Percentiles rank a stretch among this genome's conserved stretches.
These are phyloP conservation scores for Fonsecaea monophora DNA, from an alignment of 2,329 filamentous ascomycete species.

Conservation along the genomic window DNA sequence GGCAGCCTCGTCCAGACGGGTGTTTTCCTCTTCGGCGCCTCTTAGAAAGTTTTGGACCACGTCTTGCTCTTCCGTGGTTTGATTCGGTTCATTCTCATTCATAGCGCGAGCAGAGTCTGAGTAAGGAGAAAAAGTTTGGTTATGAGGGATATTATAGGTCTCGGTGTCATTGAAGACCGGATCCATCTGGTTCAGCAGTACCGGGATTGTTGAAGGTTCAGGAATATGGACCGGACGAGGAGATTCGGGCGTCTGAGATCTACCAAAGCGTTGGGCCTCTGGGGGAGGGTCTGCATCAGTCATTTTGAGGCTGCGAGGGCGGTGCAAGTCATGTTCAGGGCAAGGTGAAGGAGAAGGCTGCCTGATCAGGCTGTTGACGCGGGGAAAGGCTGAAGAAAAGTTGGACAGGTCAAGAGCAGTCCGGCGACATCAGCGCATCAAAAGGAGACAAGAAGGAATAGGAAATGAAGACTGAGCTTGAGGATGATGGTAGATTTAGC, in stretches of 20 bases:
- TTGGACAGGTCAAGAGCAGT: conserved; percentile 22
- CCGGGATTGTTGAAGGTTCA: conserved; percentile 71
- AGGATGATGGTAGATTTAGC: not conserved
- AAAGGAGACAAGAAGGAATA: conserved; percentile 16
- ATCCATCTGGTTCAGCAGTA: conserved; percentile 75
- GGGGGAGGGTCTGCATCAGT: conserved; percentile 38
- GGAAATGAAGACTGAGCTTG: conserved; percentile 18
- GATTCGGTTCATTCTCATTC: conserved; percentile 26
- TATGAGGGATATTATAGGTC: conserved; percentile 58
- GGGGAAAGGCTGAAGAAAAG: conserved; percentile 25
- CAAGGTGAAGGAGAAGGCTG: conserved; percentile 28
- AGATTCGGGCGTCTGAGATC: conserved; percentile 72
- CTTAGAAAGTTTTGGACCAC: conserved; percentile 39
- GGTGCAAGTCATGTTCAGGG: conserved; percentile 32
- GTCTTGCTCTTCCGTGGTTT: conserved; percentile 42
- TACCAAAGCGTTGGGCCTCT: conserved; percentile 60
- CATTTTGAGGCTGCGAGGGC: conserved; percentile 33
- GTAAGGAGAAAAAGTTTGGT: conserved; percentile 40
- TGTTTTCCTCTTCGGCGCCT: conserved; percentile 39
- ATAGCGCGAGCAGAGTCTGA: conserved; percentile 36
- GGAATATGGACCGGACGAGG: conserved; percentile 73
- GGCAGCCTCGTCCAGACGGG: conserved; percentile 25
- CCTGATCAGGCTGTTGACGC: conserved; percentile 27
- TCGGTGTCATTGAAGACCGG: conserved; percentile 72
- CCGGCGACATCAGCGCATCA: conserved; percentile 21